These are phyloP conservation scores for Lipomyces chichibuensis DNA, from an alignment of 805 yeast species.

Conservation along the genomic window DNA sequence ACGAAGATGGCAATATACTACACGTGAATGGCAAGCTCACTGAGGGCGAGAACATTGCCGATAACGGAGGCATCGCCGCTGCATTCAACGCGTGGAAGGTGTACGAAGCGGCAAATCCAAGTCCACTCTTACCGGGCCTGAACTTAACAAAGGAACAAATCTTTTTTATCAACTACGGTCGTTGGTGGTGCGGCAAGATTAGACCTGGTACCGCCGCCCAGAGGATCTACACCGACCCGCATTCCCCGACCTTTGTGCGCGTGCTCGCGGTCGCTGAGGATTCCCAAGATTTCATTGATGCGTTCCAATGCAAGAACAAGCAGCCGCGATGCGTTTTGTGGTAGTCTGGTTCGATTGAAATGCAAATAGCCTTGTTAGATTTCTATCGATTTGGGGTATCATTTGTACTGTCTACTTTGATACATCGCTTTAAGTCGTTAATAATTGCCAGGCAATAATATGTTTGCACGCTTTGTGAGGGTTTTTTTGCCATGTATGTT, in stretches of 20 bases:
- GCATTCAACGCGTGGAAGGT: slow-evolving; percentile 34
- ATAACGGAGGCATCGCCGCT: slow-evolving; percentile 36
- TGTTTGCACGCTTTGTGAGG: too few relatives aligned
- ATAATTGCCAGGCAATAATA: too few relatives aligned
- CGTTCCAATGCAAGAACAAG: slow-evolving; percentile 34
- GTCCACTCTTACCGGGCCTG: slow-evolving; percentile 32
- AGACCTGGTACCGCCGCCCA: slow-evolving; percentile 35
- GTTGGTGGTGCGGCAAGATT: slow-evolving; percentile 36
- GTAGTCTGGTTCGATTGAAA: slow-evolving; percentile 49
- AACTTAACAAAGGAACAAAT: slow-evolving; percentile 33
- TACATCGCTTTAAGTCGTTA: not conserved
- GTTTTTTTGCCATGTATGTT: too few relatives aligned
- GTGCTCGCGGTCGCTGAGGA: slow-evolving; percentile 33
- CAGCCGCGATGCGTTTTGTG: slow-evolving; percentile 33
- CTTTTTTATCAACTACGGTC: slow-evolving; percentile 33
- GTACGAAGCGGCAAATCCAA: slow-evolving; percentile 17
- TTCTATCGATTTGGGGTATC: not conserved
- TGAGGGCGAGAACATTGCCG: slow-evolving; percentile 36
- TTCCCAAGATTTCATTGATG: slow-evolving; percentile 35
- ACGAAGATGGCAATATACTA: slow-evolving; percentile 28
- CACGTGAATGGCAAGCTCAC: slow-evolving; percentile 36
- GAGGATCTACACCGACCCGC: slow-evolving; percentile 34
- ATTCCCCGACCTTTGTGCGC: slow-evolving; percentile 35
- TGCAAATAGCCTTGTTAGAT: not conserved
- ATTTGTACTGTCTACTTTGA: not conserved